Conservation (phyloP, 2,329 filamentous ascomycete genomes). For the Pezicula carpinea region DNA sequence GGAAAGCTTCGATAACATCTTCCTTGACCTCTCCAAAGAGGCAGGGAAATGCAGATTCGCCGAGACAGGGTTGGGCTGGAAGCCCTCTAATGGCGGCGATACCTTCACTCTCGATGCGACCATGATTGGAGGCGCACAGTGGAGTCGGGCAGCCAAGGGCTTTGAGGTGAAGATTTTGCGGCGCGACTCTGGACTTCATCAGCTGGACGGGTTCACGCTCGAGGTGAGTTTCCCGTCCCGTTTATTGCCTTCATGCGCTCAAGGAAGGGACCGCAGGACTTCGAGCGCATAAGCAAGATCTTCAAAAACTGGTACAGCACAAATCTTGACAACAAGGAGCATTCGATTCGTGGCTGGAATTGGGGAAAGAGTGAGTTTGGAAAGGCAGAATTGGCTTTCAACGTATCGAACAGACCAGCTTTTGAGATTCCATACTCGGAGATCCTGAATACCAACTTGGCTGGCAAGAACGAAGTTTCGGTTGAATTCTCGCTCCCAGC, state of each 20-base stretch:
- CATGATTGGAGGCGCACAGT: constrained; percentile 84
- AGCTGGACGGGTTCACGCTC: constrained; percentile 91
- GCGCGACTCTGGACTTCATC: constrained; percentile 78
- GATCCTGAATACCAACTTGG: constrained; percentile 95
- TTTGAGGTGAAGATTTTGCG: constrained; percentile 91
- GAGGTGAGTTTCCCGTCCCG: constrained; percentile 48
- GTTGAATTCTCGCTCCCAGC: constrained; percentile 83
- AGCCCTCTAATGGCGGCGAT: constrained; percentile 78
- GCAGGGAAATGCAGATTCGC: constrained; percentile 91
- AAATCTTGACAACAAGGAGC: constrained; percentile 86
- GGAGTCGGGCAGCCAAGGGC: constrained; percentile 88
- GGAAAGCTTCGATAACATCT: constrained; percentile 97
- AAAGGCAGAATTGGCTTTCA: constrained; percentile 93
- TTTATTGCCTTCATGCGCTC: constrained; percentile 12
- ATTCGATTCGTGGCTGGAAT: constrained; percentile 95
- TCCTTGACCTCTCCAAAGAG: constrained; percentile 90
- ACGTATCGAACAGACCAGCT: constrained; percentile 91
- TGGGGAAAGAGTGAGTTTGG: constrained; percentile 98
- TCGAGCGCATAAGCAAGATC: constrained; percentile 82
- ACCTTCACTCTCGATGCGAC: constrained; percentile 88
- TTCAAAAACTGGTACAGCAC: constrained; percentile 99
- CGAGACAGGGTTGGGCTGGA: constrained; percentile 94
- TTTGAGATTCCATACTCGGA: constrained; percentile 98
- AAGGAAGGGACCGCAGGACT: constrained; percentile 52
- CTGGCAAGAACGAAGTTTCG: constrained; percentile 95